Conservation (phyloP, 2,329 filamentous ascomycete species). For the Ceratocystis colombiana region DNA sequence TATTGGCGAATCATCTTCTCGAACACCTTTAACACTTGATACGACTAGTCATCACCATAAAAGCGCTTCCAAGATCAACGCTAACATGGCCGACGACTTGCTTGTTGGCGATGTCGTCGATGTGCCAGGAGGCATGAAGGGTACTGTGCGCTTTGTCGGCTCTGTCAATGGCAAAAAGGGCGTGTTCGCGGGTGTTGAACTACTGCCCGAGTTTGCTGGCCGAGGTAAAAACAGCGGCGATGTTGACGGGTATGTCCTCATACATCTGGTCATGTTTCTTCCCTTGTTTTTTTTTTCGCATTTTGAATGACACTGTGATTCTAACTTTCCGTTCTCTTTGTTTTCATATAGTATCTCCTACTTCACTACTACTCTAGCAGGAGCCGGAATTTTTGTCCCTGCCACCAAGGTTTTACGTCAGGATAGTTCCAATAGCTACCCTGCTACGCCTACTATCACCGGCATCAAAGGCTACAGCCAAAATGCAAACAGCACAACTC, state of each 20-base stretch:
- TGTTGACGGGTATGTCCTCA: constrained; percentile 67
- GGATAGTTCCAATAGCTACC: constrained; percentile 48
- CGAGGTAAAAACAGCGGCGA: constrained; percentile 93
- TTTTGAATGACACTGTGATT: not conserved
- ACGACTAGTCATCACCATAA: constrained; percentile 31
- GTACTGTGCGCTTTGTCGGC: constrained; percentile 81
- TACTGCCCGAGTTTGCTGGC: constrained; percentile 66
- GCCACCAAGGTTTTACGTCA: constrained; percentile 67
- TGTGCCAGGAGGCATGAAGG: constrained; percentile 86
- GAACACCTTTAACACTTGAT: constrained; percentile 12
- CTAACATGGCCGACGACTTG: constrained; percentile 38
- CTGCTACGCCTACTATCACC: constrained; percentile 54
- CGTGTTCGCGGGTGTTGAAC: constrained; percentile 82
- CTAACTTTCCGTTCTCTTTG: not conserved
- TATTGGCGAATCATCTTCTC: constrained; percentile 30
- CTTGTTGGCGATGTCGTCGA: constrained; percentile 76
- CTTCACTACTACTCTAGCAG: constrained; percentile 67
- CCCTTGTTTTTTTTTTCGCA: not conserved
- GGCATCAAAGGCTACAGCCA: constrained; percentile 46
- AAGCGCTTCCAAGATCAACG: constrained; percentile 28
- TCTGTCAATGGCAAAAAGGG: constrained; percentile 81
- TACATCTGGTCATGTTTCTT: constrained; percentile 3
- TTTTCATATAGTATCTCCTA: constrained; percentile 51
- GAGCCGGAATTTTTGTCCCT: constrained; percentile 88
- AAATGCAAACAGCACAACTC: constrained; percentile 51